These are phyloP conservation scores for Carallia brachiata DNA, from an alignment of 345 rosid genomes.

Conservation along the genomic window DNA sequence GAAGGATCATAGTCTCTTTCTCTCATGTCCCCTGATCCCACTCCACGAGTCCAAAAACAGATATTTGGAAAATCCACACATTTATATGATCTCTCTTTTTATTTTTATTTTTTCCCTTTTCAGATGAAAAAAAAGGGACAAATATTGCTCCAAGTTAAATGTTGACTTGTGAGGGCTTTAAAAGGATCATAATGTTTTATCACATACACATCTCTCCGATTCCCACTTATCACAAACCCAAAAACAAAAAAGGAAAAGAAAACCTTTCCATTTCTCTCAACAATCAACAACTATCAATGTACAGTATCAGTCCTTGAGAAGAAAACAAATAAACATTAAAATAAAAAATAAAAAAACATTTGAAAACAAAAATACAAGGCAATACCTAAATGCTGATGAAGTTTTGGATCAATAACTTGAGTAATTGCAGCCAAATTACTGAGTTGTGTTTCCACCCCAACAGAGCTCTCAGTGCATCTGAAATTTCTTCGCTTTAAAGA, in stretches of 20 bases:
- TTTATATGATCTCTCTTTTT: too few species aligned
- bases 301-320: neutral
- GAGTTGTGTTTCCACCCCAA: slow-evolving; percentile 95
- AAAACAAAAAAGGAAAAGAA: neutral
- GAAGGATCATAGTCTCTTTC: neutral
- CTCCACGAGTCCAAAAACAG: neutral
- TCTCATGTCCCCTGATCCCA: neutral
- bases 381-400: slow-evolving; percentile 95
- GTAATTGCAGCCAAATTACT: slow-evolving; percentile 80
- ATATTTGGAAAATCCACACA: neutral
- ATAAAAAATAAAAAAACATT: neutral
- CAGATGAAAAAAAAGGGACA: too few species aligned
- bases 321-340: neutral
- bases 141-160: too few species aligned
- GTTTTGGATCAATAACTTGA: slow-evolving; percentile 90
- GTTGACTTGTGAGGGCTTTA: too few species aligned
- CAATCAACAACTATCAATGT: neutral
- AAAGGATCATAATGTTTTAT: too few species aligned
- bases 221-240: too few species aligned
- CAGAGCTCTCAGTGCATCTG: slow-evolving; percentile 80
- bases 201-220: too few species aligned
- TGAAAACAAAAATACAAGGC: slow-evolving; percentile 4
- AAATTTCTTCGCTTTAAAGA: slow-evolving; percentile 83
- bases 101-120: too few species aligned
- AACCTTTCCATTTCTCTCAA: neutral